phyloP scores from a whole-genome alignment of 2,329 filamentous ascomycete genomes.

The Sclerotinia trifoliorum region DNA sequence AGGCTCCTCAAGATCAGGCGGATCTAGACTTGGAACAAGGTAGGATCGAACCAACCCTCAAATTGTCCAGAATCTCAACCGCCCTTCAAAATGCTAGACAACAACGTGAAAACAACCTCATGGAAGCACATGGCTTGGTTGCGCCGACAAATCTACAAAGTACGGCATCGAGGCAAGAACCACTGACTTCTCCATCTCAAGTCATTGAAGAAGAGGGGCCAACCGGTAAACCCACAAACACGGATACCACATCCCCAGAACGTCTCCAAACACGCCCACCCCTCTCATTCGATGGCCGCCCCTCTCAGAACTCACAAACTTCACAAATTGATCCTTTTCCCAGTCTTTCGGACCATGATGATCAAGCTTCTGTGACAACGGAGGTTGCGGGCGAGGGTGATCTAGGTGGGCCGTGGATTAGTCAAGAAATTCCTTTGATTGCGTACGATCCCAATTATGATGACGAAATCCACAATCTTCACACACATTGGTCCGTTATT shows the following conservation, averaged over 20 bases:
- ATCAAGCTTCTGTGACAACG: constrained; percentile 29
- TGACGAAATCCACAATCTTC: constrained; percentile 36
- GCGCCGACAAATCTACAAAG: constrained; percentile 14
- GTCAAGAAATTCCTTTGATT: constrained; percentile 28
- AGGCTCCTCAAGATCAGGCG: constrained; percentile 39
- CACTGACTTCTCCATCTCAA: constrained; percentile 24
- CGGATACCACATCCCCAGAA: neutral
- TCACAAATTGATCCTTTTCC: constrained; percentile 18
- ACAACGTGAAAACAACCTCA: constrained; percentile 29
- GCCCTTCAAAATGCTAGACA: constrained; percentile 31
- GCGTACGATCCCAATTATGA: constrained; percentile 30
- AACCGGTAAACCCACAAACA: constrained; percentile 3
- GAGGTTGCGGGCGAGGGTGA: constrained; percentile 28
- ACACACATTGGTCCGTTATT: constrained; percentile 47
- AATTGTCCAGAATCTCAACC: constrained; percentile 29
- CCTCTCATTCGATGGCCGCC: constrained; percentile 10
- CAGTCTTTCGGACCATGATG: constrained; percentile 24
- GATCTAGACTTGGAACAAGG: constrained; percentile 46
- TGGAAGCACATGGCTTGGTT: constrained; percentile 22
- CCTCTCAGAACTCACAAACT: neutral
- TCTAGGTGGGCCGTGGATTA: constrained; percentile 27
- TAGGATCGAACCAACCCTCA: constrained; percentile 41
- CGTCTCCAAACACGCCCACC: constrained; percentile 3
- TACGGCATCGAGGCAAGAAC: constrained; percentile 15
- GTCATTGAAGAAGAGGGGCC: constrained; percentile 25